A percentile compares a stretch with the other conserved stretches of the same genome.
phyloP scores from a whole-genome alignment of 768 basidiomycete genomes.

The Asterophora parasitica region DNA sequence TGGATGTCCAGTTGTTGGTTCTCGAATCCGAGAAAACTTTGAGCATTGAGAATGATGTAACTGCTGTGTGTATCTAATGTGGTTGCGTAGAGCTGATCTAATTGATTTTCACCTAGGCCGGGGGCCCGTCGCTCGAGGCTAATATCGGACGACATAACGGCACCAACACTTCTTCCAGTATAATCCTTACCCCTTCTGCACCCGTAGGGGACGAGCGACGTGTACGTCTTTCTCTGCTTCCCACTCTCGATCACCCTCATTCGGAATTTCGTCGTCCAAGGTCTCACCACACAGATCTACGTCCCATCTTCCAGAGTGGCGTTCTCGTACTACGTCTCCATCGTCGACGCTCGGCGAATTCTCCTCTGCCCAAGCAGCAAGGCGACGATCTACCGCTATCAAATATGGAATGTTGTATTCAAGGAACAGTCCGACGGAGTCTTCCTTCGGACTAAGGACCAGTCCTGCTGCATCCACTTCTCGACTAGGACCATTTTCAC shows the following conservation, averaged over 20 bases:
- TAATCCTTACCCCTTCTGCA: not conserved
- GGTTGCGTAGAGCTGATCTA: not conserved
- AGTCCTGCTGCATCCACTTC: not conserved
- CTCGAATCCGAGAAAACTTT: not conserved
- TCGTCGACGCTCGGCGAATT: not conserved
- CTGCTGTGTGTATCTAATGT: no score
- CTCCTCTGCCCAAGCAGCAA: slow-evolving; percentile 3
- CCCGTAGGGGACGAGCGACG: not conserved
- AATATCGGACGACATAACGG: no score
- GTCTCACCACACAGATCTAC: no score
- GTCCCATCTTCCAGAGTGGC: not conserved
- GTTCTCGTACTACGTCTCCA: not conserved
- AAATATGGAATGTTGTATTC: slow-evolving; percentile 4
- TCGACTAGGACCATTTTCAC: not conserved
- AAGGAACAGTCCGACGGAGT: not conserved
- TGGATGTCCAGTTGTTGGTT: no score
- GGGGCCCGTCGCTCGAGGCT: no score
- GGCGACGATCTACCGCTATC: slow-evolving; percentile 5
- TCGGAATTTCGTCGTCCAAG: no score
- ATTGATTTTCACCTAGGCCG: no score
- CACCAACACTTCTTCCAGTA: no score
- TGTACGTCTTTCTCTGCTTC: no score
- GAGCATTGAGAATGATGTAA: no score
- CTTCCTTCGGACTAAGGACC: not conserved
- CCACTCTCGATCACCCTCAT: no score